phyloP scores from a whole-genome alignment of 1,284 basidiomycete genomes.

The Heterobasidion annosum region DNA sequence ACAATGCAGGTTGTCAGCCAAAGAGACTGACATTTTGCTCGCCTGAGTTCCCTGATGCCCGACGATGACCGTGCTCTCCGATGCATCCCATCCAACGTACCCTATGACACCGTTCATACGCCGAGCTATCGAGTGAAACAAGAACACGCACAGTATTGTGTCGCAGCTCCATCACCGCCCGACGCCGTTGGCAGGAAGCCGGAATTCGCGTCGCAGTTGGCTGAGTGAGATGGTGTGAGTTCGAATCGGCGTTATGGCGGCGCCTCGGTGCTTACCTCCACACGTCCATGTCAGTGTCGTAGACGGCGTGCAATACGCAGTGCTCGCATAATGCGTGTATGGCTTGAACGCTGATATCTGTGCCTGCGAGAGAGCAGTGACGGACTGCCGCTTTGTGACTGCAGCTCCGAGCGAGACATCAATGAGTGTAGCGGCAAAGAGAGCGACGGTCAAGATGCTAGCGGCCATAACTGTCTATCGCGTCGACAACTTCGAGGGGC shows the following conservation, averaged over 20 bases:
- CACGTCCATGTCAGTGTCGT: conserved; percentile 25
- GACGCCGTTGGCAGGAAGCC: conserved; percentile 46
- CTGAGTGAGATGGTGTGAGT: conserved; percentile 17
- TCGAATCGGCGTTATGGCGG: conserved; percentile 1
- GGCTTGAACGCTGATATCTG: conserved; percentile 27
- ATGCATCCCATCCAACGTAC: conserved; percentile 19
- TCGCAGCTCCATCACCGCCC: conserved; percentile 24
- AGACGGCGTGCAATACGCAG: conserved; percentile 25
- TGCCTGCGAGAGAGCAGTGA: conserved; percentile 20
- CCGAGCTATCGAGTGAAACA: background rate
- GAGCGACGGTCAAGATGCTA: background rate
- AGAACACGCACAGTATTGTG: conserved; percentile 15
- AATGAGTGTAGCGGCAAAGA: conserved; percentile 1
- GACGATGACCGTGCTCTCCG: conserved; percentile 15
- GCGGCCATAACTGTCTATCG: background rate
- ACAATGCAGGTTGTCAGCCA: background rate
- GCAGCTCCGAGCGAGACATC: background rate
- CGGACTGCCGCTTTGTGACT: conserved; percentile 9
- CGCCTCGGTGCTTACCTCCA: conserved; percentile 20
- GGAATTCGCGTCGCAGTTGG: conserved; percentile 42
- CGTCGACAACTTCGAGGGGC: too few species aligned
- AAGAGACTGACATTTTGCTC: conserved; percentile 29
- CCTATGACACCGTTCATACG: conserved; percentile 6
- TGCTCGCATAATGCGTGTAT: conserved; percentile 28
- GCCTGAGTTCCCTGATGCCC: conserved; percentile 18